These are phyloP conservation scores for Ganoderma meredithae DNA, from an alignment of 1,284 basidiomycete genomes.

Conservation along the genomic window DNA sequence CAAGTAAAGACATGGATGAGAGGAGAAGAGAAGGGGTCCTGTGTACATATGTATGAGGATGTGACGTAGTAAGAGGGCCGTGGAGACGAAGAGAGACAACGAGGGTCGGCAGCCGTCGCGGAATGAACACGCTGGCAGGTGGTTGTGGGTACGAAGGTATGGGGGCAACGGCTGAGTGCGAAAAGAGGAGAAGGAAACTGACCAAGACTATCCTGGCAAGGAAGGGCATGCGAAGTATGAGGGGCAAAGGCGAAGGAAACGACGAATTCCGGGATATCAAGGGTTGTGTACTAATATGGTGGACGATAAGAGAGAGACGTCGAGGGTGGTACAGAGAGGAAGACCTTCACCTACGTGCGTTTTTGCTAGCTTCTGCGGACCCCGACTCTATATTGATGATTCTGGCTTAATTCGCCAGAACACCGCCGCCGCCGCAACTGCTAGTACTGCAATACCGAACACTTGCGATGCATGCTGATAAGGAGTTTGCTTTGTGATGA, in stretches of 20 bases:
- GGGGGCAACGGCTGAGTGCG: neutral
- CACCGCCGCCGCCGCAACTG: slow-evolving; percentile 69
- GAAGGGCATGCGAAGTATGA: slow-evolving; percentile 14
- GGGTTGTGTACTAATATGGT: slow-evolving; percentile 1
- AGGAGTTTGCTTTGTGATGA: slow-evolving; percentile 25
- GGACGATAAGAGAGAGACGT: slow-evolving; percentile 11
- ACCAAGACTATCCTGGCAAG: slow-evolving; percentile 23
- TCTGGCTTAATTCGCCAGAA: slow-evolving; percentile 67
- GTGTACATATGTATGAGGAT: slow-evolving; percentile 30
- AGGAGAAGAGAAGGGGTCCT: slow-evolving; percentile 9
- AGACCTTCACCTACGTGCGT: slow-evolving; percentile 29
- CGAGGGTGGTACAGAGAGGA: slow-evolving; percentile 6
- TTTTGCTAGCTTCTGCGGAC: slow-evolving; percentile 28
- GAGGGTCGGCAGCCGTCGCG: slow-evolving; percentile 30
- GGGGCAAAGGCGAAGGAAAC: slow-evolving; percentile 8
- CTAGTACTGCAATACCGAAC: slow-evolving; percentile 63
- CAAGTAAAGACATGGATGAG: slow-evolving; percentile 20
- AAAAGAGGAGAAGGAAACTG: slow-evolving; percentile 8
- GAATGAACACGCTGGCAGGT: slow-evolving; percentile 22
- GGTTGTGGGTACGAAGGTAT: slow-evolving; percentile 12
- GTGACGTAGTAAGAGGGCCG: slow-evolving; percentile 1
- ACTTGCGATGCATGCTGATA: slow-evolving; percentile 47
- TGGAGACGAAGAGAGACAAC: slow-evolving; percentile 14
- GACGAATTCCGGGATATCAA: slow-evolving; percentile 30
- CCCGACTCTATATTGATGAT: slow-evolving; percentile 25